Conservation (phyloP, 805 yeast genomes). For the Saccharomycopsis fodiens region DNA sequence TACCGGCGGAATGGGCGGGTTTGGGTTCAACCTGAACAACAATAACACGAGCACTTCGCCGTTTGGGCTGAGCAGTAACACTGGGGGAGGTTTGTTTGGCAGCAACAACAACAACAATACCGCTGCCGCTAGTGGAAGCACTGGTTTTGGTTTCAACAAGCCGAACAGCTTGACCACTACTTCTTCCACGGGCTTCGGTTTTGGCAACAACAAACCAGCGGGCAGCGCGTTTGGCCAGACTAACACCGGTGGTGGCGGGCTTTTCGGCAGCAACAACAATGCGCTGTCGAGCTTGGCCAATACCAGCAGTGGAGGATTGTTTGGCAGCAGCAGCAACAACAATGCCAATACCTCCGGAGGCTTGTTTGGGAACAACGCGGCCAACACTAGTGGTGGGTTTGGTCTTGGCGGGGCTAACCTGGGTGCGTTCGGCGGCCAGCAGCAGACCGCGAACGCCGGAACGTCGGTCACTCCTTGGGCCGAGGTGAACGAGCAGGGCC, state of each 20-base stretch:
- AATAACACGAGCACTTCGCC: constrained; percentile 15
- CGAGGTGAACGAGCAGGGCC: constrained; percentile 66
- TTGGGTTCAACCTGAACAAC: constrained; percentile 14
- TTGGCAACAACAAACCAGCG: constrained; percentile 26
- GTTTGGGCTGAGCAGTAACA: constrained; percentile 8
- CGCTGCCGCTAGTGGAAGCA: background rate
- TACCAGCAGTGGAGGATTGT: constrained; percentile 28
- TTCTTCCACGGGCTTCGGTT: constrained; percentile 24
- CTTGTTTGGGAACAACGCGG: constrained; percentile 27
- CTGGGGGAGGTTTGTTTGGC: constrained; percentile 15
- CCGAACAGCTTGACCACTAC: constrained; percentile 19
- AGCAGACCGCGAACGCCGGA: constrained; percentile 37
- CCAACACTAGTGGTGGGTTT: constrained; percentile 23
- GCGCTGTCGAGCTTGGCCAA: no score
- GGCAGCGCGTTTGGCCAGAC: constrained; percentile 25
- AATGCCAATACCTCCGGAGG: constrained; percentile 23
- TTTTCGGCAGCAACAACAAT: constrained; percentile 31
- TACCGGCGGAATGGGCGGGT: constrained; percentile 16
- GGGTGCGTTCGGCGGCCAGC: constrained; percentile 25
- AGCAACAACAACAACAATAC: constrained; percentile 5
- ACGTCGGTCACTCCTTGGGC: constrained; percentile 66
- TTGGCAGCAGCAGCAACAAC: constrained; percentile 29
- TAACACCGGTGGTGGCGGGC: constrained; percentile 23
- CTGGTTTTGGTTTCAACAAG: constrained; percentile 23
- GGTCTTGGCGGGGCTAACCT: constrained; percentile 22